These are phyloP conservation scores for Vitis hybrid DNA, from an alignment of 177 flowering plant genomes.

Conservation along the genomic window DNA sequence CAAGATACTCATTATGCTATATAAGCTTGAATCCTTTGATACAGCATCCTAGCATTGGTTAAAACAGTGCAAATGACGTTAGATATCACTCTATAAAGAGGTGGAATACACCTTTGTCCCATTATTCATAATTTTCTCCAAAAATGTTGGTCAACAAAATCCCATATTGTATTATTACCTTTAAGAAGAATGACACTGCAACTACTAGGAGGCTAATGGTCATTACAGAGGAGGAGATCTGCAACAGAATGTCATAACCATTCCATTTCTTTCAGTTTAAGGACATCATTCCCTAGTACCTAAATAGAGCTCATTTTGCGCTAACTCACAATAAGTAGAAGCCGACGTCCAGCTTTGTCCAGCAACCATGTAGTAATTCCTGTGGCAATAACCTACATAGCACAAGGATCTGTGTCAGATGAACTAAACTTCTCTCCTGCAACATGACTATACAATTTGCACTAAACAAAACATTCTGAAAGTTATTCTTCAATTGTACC, in stretches of 20 bases:
- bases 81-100: not conserved
- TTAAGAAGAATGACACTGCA: constrained; percentile 65
- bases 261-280: not conserved
- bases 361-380: constrained; percentile 76
- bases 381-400: constrained; percentile 68
- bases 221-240: constrained; percentile 87
- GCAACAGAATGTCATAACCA: constrained; percentile 5
- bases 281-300: too few species aligned
- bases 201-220: constrained; percentile 77
- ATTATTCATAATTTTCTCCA: too few species aligned
- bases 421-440: too few species aligned
- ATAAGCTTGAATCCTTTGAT: constrained; percentile 43
- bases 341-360: constrained; percentile 88
- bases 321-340: constrained; percentile 74
- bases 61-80: not conserved
- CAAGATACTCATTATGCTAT: constrained; percentile 48
- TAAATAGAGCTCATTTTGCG: not conserved
- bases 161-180: constrained; percentile 37
- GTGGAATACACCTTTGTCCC: too few species aligned
- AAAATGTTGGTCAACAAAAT: not conserved
- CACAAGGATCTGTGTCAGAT: constrained; percentile 4
- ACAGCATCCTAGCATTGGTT: constrained; percentile 40
- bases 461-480: not conserved
- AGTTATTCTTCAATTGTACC: constrained; percentile 38
- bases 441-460: constrained; percentile 2